These are phyloP conservation scores for Inosperma sp. DNA, from an alignment of 768 basidiomycete species.

Conservation along the genomic window DNA sequence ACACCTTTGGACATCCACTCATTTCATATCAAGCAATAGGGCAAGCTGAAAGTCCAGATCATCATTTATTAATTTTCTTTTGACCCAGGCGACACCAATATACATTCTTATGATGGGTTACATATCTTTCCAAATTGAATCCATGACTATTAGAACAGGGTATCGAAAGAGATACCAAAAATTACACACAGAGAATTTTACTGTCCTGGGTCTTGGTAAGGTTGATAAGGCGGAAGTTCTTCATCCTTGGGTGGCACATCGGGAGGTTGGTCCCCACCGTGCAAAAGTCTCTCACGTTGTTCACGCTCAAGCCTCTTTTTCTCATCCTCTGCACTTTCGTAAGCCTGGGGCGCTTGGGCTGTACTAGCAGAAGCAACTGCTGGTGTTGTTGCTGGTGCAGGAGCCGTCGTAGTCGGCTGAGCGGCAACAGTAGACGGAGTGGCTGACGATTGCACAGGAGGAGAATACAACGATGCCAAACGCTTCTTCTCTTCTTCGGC, in stretches of 20 bases:
- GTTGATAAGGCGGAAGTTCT: constrained; percentile 49
- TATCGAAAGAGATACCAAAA: too few relatives aligned
- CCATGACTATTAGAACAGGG: too few relatives aligned
- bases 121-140: too few relatives aligned
- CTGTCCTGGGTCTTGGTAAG: constrained; percentile 39
- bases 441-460: constrained; percentile 5
- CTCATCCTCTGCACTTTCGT: constrained; percentile 61
- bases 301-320: constrained; percentile 58
- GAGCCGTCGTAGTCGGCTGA: background rate
- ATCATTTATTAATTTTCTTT: too few relatives aligned
- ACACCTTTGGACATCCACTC: background rate
- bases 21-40: too few relatives aligned
- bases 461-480: constrained; percentile 34
- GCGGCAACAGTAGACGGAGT: background rate
- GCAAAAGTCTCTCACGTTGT: constrained; percentile 54
- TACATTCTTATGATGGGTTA: too few relatives aligned
- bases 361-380: background rate
- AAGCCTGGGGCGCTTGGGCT: constrained; percentile 22
- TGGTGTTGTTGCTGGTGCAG: constrained; percentile 3
- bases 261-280: constrained; percentile 17
- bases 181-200: too few relatives aligned
- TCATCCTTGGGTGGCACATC: constrained; percentile 32
- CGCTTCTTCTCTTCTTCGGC: constrained; percentile 64
- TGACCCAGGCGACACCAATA: too few relatives aligned
- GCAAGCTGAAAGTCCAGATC: too few relatives aligned